Conservation (phyloP, 768 basidiomycete genomes). For the Mycena maculata region DNA sequence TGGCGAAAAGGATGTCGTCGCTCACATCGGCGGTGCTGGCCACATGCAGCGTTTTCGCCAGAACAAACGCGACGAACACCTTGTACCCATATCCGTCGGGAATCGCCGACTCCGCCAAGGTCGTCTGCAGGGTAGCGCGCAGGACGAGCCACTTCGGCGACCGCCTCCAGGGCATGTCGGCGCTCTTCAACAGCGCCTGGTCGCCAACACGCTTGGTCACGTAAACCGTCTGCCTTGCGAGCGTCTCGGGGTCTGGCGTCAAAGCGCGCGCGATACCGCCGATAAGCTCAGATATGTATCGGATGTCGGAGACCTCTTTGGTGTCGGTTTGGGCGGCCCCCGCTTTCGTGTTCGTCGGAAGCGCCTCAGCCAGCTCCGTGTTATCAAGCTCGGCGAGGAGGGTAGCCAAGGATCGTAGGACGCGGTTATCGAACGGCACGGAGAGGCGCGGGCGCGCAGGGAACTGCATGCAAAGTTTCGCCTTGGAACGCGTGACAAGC, state of each 20-base stretch:
- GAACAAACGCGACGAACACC: conserved; percentile 56
- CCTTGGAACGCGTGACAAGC: conserved; percentile 49
- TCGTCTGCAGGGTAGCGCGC: conserved; percentile 57
- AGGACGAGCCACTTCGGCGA: conserved; percentile 62
- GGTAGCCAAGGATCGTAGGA: conserved; percentile 48
- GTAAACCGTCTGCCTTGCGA: background rate
- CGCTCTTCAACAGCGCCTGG: conserved; percentile 32
- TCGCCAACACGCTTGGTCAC: conserved; percentile 56
- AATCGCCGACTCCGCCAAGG: conserved; percentile 34
- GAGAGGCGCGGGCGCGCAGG: conserved; percentile 56
- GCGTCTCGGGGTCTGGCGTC: conserved; percentile 27
- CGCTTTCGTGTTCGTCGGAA: too few relatives aligned
- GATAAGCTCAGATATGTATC: conserved; percentile 62
- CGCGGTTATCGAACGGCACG: conserved; percentile 37
- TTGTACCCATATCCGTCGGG: conserved; percentile 52
- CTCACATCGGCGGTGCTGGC: conserved; percentile 7
- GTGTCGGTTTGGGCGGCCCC: too few relatives aligned
- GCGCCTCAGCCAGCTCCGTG: too few relatives aligned
- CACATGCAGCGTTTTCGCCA: conserved; percentile 42
- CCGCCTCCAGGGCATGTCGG: conserved; percentile 56
- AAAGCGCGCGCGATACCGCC: conserved; percentile 58
- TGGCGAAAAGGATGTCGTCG: conserved; percentile 49
- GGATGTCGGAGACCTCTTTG: conserved; percentile 11
- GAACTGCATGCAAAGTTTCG: conserved; percentile 58
- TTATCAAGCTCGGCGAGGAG: conserved; percentile 37